Evolutionary conservation across 1,139 yeast genomes (phyloP).

Genomic region (Meyerozyma smithsonii): DNA sequence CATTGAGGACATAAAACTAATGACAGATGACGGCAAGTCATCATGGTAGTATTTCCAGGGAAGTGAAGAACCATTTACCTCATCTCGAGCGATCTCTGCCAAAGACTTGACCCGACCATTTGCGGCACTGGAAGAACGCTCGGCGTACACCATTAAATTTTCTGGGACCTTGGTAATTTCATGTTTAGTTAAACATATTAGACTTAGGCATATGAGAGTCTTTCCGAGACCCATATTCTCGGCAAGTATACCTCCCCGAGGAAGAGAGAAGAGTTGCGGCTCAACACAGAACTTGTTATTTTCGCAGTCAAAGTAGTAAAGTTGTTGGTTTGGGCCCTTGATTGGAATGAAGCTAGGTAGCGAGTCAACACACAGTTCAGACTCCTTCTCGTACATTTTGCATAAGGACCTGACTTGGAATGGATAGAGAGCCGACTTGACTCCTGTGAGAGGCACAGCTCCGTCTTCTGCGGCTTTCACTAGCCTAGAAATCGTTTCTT

Average conservation of each 20-base stretch:
- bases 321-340: not conserved
- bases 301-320: constrained; percentile 32
- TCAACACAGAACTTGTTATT: constrained; percentile 19
- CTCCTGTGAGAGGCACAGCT: constrained; percentile 38
- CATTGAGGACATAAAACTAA: constrained; percentile 23
- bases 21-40: constrained; percentile 42
- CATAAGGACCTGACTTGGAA: constrained; percentile 57
- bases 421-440: constrained; percentile 46
- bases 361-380: constrained; percentile 23
- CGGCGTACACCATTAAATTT: constrained; percentile 17
- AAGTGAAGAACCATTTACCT: constrained; percentile 43
- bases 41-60: constrained; percentile 51
- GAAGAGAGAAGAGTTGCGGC: constrained; percentile 42
- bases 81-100: constrained; percentile 36
- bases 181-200: constrained; percentile 51
- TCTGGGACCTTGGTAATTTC: constrained; percentile 47
- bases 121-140: too few species aligned
- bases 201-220: constrained; percentile 60
- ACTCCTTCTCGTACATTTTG: constrained; percentile 55
- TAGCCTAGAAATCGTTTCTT: constrained; percentile 15
- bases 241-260: constrained; percentile 66
- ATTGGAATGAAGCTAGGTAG: constrained; percentile 43
- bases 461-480: constrained; percentile 13
- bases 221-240: constrained; percentile 80
- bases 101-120: constrained; percentile 22